Evolutionary conservation across 2,329 filamentous ascomycete genomes (phyloP), one percentile per base, ranked within the genome.

Genomic region (Xylariales sp.): DNA sequence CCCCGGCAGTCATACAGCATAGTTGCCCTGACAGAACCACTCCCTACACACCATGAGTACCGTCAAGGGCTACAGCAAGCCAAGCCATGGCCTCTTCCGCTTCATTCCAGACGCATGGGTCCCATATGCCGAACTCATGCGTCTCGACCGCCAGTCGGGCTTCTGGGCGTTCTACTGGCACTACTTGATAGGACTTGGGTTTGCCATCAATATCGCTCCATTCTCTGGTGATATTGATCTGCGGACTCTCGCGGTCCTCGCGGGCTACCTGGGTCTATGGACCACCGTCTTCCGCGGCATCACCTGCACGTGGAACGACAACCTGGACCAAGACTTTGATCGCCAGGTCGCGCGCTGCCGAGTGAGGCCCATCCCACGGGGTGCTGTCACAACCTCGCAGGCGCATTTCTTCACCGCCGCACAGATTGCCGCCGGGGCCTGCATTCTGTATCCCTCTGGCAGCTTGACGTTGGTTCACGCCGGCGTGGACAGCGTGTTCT

Each of bases 281-380:
- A 81, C 82, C 10, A 75, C 86, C 69, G 80, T 86, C 62, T 82
- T 86, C 79, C 81, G 85, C 60, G 81, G 83, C 28, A 81, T 81
- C 28, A 80, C 83, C 10, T 87, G 86, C 72, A 81, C 84, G 0
- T 86, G 86, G 77, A 88, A 88, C 72, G 86, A 88, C 71, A 80
- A 83, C 49, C 81, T 85, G 76, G 86, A 88, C 69, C 81, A 82
- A 57, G 83, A 85, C 56, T 77, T 86, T 54, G 86, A 88, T 70
- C 83, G 83, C 5, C 78, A 83, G 70, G 84, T 85, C 18, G 80
- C 81, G 67, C 81, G 85, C 34, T 86, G 83, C 43, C 81, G 81
- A 43, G 79, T 83, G 67, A 79, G 85, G 18, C 85, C 85, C 0
- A 83, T 86, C 70, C 83, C 84, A 8, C 76, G 84, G 56, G 81